Evolutionary conservation across 495 filamentous ascomycete genomes (phyloP), one percentile per base, ranked within the genome.

Genomic region (Immersiella caudata): DNA sequence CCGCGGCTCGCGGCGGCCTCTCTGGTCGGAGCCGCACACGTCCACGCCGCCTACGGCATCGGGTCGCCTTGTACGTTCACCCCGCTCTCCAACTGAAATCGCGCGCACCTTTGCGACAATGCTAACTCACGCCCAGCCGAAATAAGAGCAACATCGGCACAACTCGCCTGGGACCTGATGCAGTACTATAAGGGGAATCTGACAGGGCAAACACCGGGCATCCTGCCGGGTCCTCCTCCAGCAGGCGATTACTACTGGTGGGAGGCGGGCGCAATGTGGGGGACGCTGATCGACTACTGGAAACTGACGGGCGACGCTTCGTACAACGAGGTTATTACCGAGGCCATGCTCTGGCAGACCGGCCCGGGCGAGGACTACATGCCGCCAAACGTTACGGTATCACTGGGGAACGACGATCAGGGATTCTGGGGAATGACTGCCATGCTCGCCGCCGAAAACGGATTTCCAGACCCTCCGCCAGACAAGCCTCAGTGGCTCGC

Each of bases 321-420:
- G 25, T 93, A 91, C 80, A 92, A 92, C 79, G 76, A 86, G 27
- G 73, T 89, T 26, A 78, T 86, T 20, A 84, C 79, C 20, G 71
- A 88, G 12, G 88, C 86, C n/a, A 80, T 94, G 81, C 82, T 91
- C 59, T 85, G 75, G 73, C 91, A 94, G 73, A 85, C 86, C 50
- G 91, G 90, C 24, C 81, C 84, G 22, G 73, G 87, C 66, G 70
- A 85, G 60, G 86, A 94, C 76, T 94, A 86, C 79, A 88, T 89
- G 76, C 87, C 87, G 8, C 75, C 71, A 27, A 94, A 96, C 76
- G 90, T 91, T 66, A 91, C 88, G 22, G 83, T 86, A 61, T 90
- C 90, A 0, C 86, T 92, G 67, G 92, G 92, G 40, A 96, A 96
- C 70, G 92, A 95, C 73, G 93, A 96, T 73, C 91, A 94, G 75